Evolutionary conservation across 495 filamentous ascomycete species (phyloP), one percentile per base, ranked within the genome.

Genomic region (Xylaria acuta): DNA sequence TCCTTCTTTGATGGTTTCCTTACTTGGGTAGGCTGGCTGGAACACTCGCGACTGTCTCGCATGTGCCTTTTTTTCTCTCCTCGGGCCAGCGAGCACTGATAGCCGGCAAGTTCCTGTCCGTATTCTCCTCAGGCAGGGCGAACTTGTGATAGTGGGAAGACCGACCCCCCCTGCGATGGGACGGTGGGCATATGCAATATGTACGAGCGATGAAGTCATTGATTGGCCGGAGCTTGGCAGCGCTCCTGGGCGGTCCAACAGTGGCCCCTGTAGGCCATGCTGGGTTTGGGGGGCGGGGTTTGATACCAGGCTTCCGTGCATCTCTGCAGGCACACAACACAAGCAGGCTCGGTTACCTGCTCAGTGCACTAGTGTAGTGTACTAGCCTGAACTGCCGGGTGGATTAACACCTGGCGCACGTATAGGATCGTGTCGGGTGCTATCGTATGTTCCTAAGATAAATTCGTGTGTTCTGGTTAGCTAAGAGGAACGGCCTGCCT

Each of bases 61-160:
- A 78, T 78, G 76, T 78, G 76, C 76, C 71, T 76, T 51, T 67
- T 65, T 22, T 16, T 22, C 34, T 20, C 67, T 32, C 36, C 62
- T 40, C 38, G 38, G 38, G 30, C 59, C 64, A 67, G 22, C 25
- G 40, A 38, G 11, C 16, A 5, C 49, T 47, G 51, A 14, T 25
- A 43, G 60, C 18, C 60, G 60, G 60, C 38, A 64, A 43, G 60
- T 64, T 43, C 60, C 60, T 64, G 60, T 30, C 60, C 14, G 38
- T 43, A 5, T 38, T 36, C 64, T 45, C 43, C 22, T 40, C 32
- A 38, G 22, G 20, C 16, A 27, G 25, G 59, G 41, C 38, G 41
- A 64, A 64, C 34, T 47, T 34, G 40, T 60, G 58, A 60, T 60
- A 64, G 41, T 45, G 62, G 62, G 43, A 60, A 60, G 58, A 45